phyloP scores from a whole-genome alignment of 78 protist species.

The Cavenderia fasciculata region DNA sequence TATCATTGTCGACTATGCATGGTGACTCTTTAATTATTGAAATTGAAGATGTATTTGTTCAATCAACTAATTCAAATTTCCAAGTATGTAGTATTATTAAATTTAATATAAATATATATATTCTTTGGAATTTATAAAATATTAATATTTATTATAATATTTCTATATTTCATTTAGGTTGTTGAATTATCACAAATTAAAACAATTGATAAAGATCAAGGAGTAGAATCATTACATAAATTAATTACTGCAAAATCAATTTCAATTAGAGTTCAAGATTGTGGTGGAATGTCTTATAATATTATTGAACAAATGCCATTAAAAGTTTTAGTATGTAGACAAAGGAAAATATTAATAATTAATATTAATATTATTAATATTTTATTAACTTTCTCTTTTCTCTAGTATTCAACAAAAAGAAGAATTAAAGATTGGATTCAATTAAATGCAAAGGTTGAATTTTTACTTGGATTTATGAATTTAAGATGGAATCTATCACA shows the following conservation, averaged over 20 bases:
- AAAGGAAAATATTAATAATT: not conserved
- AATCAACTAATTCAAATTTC: slow-evolving; percentile 62
- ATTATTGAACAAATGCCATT: slow-evolving; percentile 50
- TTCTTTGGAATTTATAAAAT: not conserved
- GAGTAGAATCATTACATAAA: slow-evolving; percentile 61
- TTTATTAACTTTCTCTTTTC: not conserved
- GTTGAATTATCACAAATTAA: slow-evolving; percentile 49
- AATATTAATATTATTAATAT: not conserved
- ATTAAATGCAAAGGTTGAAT: slow-evolving; percentile 52
- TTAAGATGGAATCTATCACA: slow-evolving; percentile 54
- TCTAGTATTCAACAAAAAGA: slow-evolving; percentile 40
- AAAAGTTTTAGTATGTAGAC: slow-evolving; percentile 15
- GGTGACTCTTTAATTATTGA: slow-evolving; percentile 49
- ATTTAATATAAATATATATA: not conserved
- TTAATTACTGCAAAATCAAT: slow-evolving; percentile 61
- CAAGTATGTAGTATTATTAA: not conserved
- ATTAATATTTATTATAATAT: not conserved
- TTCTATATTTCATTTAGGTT: not conserved
- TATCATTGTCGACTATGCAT: slow-evolving; percentile 4
- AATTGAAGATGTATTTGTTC: slow-evolving; percentile 49
- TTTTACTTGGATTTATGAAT: slow-evolving; percentile 11
- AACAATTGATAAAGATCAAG: slow-evolving; percentile 55
- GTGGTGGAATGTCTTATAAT: slow-evolving; percentile 46
- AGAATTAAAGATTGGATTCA: slow-evolving; percentile 75
- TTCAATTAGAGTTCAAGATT: slow-evolving; percentile 48